Base-by-base conservation (phyloP, 2,329 filamentous ascomycete genomes). In the Penicillium digitatum region DNA sequence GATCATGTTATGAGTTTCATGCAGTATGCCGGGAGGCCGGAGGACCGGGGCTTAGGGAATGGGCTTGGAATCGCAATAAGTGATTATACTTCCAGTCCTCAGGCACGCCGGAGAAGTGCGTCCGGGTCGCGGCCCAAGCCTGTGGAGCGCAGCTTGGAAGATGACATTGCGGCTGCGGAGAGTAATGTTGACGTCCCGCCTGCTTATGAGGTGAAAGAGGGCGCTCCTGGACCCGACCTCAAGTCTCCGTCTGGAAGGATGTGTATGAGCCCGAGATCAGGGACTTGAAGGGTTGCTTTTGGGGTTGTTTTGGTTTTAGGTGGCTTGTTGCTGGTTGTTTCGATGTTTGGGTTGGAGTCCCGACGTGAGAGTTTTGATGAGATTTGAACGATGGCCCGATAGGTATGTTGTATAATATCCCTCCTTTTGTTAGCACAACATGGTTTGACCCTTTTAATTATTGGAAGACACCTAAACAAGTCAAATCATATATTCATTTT, bases 1-100 rank as follows among this genome's bases (percentile, higher is more conserved):
- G 48, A 58, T 3, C 62, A 66, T 55, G 61, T 65, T 39, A 65
- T 67, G 62, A 69, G 67, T 27, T 70, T 70, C 26, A 67, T 69
- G 66, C 50, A 66, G 7, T 69, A 60, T 49, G 42, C 8, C 12
- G 54, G 8, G 8, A 31, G 39, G 42, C 8, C 16, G 34, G 48
- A 35, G 14, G 27, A 32, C 20, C 38, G 39, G 10, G 37, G 37
- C 6, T 11, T 20, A 3, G 22, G 24, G 10, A 26, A 22, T 2
- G 45, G 37, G 24, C 35, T 48, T 16, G 45, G 24, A 4, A 35
- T 38, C 5, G 11, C 20, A 16, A 22, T 22, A 16, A 7, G n/a
- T 35, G 31, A n/a, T 10, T 2, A 22, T 18, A 9, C 16, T 40
- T 12, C n/a, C 4, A 6, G 20, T 18, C 3, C 5, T 22, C 29